These are phyloP conservation scores for Glycyrrhiza uralensis DNA, from an alignment of 306 rosid species.

Conservation along the genomic window DNA sequence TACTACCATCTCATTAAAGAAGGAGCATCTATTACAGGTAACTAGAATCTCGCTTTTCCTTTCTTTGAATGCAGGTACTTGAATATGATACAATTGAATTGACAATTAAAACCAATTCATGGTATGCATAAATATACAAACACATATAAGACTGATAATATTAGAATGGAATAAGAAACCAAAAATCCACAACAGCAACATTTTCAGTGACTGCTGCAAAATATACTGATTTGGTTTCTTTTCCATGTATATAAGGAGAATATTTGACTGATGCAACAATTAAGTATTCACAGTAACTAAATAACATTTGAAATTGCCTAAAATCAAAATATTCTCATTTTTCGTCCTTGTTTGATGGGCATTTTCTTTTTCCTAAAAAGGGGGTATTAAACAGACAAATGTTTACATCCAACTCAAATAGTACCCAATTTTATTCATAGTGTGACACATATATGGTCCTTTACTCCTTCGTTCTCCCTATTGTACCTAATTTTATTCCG, in stretches of 20 bases:
- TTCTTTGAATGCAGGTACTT: constrained; percentile 1
- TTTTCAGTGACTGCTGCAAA: not conserved
- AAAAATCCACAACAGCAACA: not conserved
- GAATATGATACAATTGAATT: not conserved
- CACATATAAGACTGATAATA: not conserved
- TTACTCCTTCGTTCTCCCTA: not conserved
- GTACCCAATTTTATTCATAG: too few species aligned
- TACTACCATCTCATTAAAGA: not conserved
- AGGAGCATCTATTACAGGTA: constrained; percentile 31
- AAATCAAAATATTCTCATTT: not conserved
- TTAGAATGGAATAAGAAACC: not conserved
- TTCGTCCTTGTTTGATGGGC: not conserved
- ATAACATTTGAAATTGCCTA: not conserved
- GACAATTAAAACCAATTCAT: not conserved
- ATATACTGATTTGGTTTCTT: not conserved
- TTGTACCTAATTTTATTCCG: not conserved
- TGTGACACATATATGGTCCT: not conserved
- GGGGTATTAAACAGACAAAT: not conserved
- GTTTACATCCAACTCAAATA: not conserved
- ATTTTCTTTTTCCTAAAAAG: not conserved
- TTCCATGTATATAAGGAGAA: not conserved
- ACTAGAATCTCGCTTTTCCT: constrained; percentile 31
- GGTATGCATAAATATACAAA: not conserved
- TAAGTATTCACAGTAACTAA: not conserved
- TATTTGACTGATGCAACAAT: not conserved